phyloP scores from a whole-genome alignment of 768 basidiomycete species.

The Pleurotus sapidus region DNA sequence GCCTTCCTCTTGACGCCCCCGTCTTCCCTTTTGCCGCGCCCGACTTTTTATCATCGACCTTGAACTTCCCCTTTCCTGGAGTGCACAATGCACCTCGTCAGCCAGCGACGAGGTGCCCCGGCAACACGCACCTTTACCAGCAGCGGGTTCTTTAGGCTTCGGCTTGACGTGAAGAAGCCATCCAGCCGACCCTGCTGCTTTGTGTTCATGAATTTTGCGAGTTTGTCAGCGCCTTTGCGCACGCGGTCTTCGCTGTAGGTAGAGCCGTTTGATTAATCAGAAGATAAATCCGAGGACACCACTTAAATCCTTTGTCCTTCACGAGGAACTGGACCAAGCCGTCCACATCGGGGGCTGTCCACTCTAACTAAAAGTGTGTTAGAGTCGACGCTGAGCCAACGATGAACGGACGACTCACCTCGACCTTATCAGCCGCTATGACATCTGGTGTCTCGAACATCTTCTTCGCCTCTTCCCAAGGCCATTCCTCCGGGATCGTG shows the following conservation, averaged over 20 bases:
- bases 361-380: conserved; percentile 76
- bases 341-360: conserved; percentile 91
- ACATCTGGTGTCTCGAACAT: conserved; percentile 92
- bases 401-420: conserved; percentile 44
- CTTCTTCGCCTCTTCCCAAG: conserved; percentile 92
- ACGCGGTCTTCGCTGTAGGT: conserved; percentile 92
- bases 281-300: conserved; percentile 24
- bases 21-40: conserved; percentile 19
- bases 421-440: conserved; percentile 76
- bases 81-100: neutral
- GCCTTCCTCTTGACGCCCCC: conserved; percentile 53
- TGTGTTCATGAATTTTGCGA: conserved; percentile 78
- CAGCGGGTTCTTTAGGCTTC: conserved; percentile 36
- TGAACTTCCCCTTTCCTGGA: conserved; percentile 29
- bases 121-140: conserved; percentile 15
- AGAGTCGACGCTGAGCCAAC: neutral
- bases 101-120: too few relatives aligned
- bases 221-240: conserved; percentile 90
- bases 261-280: too few relatives aligned
- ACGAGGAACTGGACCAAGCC: conserved; percentile 94
- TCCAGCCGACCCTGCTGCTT: conserved; percentile 98
- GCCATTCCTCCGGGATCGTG: conserved; percentile 91
- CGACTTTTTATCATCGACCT: conserved; percentile 20
- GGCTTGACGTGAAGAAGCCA: conserved; percentile 84
- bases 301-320: conserved; percentile 97